Base-by-base conservation (phyloP, 106 monocot species). In the Gastrodia elata region DNA sequence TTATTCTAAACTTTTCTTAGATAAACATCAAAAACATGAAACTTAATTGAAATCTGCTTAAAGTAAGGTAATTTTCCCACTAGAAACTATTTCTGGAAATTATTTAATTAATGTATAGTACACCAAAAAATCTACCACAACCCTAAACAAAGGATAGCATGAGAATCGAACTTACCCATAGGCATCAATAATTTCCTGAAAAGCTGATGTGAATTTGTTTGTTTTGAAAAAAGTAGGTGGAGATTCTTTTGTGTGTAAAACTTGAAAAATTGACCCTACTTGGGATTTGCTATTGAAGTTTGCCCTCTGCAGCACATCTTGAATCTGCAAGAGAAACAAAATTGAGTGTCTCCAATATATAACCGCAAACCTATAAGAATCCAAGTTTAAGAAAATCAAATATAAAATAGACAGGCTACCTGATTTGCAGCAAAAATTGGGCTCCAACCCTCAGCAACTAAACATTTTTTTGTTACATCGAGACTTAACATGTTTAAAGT, bases 141-240 rank as follows among this genome's bases (percentile, higher is more conserved):
- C 15, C 3, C 67, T 10, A 61, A 38, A 67, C 34, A 67, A 6
- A 67, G 6, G 38, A 67, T 36, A 36, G 3, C 18, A 20, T 13
- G 20, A 20, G 10, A 69, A 69, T 8, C 9, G 8, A 40, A 75
- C 87, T 80, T 41, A 98, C 97, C 97, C 97, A 86, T 98, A 98
- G 39, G 97, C 97, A 91, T 98, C 97, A 26, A 98, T 88, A 80
- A 98, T 93, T 77, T 93, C 97, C 81, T 98, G 97, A 76, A 98
- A 98, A 73, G 93, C 92, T 11, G 79, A 59, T 32, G 93, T 93
- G 68, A 91, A 93, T 81, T 98, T 91, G 77, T 98, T 98, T 77
- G 90, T 98, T 64, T 71, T 71, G 78, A 93, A 98, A 83, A 88
- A 93, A 10, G 97, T 98, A 35, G 97, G 97, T 36, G 97, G 93